phyloP scores from a whole-genome alignment of 345 rosid genomes.

The Rhodomyrtus tomentosa region DNA sequence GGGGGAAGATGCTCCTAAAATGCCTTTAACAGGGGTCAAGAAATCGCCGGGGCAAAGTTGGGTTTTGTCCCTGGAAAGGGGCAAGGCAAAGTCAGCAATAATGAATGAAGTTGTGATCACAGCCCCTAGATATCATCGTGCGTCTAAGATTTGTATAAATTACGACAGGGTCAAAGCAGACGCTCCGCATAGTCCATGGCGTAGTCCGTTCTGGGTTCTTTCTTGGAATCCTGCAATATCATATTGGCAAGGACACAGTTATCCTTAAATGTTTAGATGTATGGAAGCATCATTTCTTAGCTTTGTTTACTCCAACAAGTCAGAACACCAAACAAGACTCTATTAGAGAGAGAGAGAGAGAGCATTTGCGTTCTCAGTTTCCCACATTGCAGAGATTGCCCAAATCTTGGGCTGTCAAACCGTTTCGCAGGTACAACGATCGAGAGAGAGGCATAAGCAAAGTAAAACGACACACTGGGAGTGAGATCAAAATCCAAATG shows the following conservation, averaged over 20 bases:
- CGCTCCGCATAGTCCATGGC: neutral
- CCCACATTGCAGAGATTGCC: slow-evolving; percentile 1
- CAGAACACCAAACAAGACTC: neutral
- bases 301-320: neutral
- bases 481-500: neutral
- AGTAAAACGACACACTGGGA: neutral
- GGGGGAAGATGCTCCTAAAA: neutral
- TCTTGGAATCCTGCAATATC: too few relatives aligned
- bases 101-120: neutral
- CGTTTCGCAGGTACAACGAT: neutral
- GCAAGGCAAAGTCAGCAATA: neutral
- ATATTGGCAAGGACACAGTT: neutral
- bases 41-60: neutral
- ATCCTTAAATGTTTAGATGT: neutral
- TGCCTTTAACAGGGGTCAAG: neutral
- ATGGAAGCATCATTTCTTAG: neutral
- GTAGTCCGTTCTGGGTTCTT: neutral
- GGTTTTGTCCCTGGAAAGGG: neutral
- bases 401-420: slow-evolving; percentile 7
- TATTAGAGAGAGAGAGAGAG: neutral
- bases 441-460: too few relatives aligned
- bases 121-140: neutral
- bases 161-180: neutral
- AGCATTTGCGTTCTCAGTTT: slow-evolving; percentile 5
- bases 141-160: neutral